These are phyloP conservation scores for Elsinoe arachidis DNA, from an alignment of 2,329 filamentous ascomycete species.

Conservation along the genomic window DNA sequence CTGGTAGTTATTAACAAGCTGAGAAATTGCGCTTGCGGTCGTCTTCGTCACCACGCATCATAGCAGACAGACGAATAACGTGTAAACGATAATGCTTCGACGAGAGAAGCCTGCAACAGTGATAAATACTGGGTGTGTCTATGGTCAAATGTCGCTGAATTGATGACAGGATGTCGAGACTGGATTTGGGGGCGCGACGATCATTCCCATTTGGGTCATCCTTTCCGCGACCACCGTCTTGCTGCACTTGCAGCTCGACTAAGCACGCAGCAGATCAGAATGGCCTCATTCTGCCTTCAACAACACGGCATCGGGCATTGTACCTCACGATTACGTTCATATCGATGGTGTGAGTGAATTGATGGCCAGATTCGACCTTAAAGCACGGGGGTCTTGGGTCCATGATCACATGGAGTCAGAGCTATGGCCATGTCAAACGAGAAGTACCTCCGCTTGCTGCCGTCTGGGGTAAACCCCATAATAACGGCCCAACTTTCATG, in stretches of 20 bases:
- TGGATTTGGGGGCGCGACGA: not conserved
- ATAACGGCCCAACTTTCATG: not conserved
- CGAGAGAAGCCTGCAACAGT: no score
- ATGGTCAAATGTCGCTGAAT: not conserved
- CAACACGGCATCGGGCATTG: not conserved
- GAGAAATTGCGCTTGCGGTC: no score
- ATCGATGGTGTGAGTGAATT: not conserved
- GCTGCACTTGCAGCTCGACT: not conserved
- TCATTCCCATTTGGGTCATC: not conserved
- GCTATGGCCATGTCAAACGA: conserved; percentile 3
- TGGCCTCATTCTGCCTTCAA: not conserved
- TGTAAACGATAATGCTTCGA: no score
- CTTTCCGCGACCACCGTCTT: not conserved
- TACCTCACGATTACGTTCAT: not conserved
- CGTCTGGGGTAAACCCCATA: conserved; percentile 9
- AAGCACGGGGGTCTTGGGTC: not conserved
- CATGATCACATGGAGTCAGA: not conserved
- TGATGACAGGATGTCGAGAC: not conserved
- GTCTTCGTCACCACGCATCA: no score
- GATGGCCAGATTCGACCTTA: not conserved
- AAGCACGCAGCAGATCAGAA: not conserved
- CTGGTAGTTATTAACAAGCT: no score
- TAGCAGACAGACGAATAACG: no score
- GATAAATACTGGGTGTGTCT: not conserved
- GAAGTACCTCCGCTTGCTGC: not conserved